Evolutionary conservation across 2,329 filamentous ascomycete species (phyloP).

Genomic region (Sporothrix pseudoabietina): DNA sequence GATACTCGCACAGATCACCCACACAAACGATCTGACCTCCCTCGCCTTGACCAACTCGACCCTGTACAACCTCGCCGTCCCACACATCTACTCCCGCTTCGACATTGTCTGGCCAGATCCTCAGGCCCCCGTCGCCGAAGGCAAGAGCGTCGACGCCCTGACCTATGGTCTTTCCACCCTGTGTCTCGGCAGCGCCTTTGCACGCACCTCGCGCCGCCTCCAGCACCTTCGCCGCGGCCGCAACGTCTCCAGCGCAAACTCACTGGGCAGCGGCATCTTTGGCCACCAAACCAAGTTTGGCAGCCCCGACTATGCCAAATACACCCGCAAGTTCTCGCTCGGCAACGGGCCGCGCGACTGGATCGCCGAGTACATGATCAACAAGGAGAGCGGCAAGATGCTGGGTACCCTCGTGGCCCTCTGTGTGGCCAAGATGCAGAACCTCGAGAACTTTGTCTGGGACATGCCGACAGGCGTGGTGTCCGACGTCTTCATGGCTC

Average conservation of each 20-base stretch:
- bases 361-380: slow-evolving; percentile 80
- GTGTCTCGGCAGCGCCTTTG: slow-evolving; percentile 64
- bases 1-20: slow-evolving; percentile 65
- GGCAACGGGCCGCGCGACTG: slow-evolving; percentile 79
- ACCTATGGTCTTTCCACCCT: slow-evolving; percentile 81
- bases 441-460: slow-evolving; percentile 81
- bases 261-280: slow-evolving; percentile 1
- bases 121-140: slow-evolving; percentile 62
- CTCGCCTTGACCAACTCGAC: slow-evolving; percentile 77
- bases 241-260: slow-evolving; percentile 29
- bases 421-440: slow-evolving; percentile 78
- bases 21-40: slow-evolving; percentile 79
- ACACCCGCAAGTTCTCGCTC: slow-evolving; percentile 78
- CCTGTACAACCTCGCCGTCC: slow-evolving; percentile 72
- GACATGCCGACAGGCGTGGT: slow-evolving; percentile 86
- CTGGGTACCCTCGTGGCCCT: slow-evolving; percentile 79
- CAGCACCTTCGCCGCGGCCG: slow-evolving; percentile 30
- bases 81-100: slow-evolving; percentile 80
- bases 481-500: slow-evolving; percentile 77
- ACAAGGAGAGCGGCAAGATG: slow-evolving; percentile 84
- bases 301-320: slow-evolving; percentile 73
- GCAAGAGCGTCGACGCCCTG: slow-evolving; percentile 76
- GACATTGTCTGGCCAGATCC: slow-evolving; percentile 87
- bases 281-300: slow-evolving; percentile 37
- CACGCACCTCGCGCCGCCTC: slow-evolving; percentile 45